Conservation (phyloP, 192 early-diverging fungal genomes). For the Backusella mclennaniae region DNA sequence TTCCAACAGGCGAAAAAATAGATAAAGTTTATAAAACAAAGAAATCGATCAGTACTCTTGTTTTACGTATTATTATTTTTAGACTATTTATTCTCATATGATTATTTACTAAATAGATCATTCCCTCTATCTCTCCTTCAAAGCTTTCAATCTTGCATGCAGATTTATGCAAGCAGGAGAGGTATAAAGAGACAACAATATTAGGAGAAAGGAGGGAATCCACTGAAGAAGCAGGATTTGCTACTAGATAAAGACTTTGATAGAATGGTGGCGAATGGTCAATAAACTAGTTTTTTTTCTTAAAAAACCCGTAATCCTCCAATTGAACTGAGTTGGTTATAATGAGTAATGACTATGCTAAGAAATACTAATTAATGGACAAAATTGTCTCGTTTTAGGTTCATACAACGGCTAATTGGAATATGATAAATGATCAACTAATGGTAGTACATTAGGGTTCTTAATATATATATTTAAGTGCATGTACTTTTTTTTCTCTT, state of each 20-base stretch:
- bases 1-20: too few relatives aligned
- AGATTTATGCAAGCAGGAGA: neutral
- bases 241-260: neutral
- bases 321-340: neutral
- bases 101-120: neutral
- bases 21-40: too few relatives aligned
- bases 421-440: neutral
- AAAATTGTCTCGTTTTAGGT: neutral
- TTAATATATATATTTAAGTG: neutral
- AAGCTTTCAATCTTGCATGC: neutral
- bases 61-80: too few relatives aligned
- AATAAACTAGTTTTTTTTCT: neutral
- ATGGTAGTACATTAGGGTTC: neutral
- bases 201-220: neutral
- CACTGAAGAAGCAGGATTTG: neutral
- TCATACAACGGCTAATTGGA: neutral
- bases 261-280: neutral
- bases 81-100: too few relatives aligned
- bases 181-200: neutral
- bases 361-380: neutral
- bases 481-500: neutral
- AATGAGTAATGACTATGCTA: neutral
- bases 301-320: too few relatives aligned
- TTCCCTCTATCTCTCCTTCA: neutral
- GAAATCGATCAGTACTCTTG: too few relatives aligned